Base-by-base conservation (phyloP, 2,329 filamentous ascomycete species). In the Drechslerella stenobrocha region DNA sequence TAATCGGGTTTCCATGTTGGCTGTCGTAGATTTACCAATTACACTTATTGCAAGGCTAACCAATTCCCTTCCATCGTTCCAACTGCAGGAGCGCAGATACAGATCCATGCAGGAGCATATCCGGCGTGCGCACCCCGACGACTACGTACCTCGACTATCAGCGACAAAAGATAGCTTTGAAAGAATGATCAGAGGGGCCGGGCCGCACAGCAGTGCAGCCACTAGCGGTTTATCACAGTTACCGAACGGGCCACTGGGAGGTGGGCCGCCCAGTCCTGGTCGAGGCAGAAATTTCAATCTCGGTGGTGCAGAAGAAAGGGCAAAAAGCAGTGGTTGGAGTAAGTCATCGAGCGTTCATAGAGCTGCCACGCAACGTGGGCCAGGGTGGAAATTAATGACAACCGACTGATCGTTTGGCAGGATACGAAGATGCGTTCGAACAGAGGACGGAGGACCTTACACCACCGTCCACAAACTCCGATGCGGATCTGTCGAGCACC, bases 71-170 rank as follows among this genome's bases (percentile, higher is more conserved):
- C 35, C 13, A 28, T 37, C 37, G 44, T 52, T 13, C 11, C 23
- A 61, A n/a, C 30, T 23, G 48, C 52, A 58, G 45, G 50, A 65
- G 24, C 51, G 65, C 28, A 64, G 64, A 66, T 98, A 91, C 80
- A 90, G 93, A 77, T 97, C 92, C 70, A 97, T 98, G 90, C 93
- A 97, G 79, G 93, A 98, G 83, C 93, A 98, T 76, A 97, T 98
- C 75, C 89, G 93, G 74, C 87, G 93, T 77, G 92, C 93, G 72
- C 93, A 98, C 77, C 92, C 92, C 69, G 90, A 95, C 77, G 88
- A 96, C 77, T 97, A 97, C 79, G 95, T 98, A 74, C 87, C 93
- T 50, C 96, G 97, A 83, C 87, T 97, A 73, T 92, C 93, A 72
- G 93, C 93, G 48, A 98, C 92, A 73, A 92, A 96, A 78, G 92